Percentiles rank a stretch among this genome's conserved stretches.
Evolutionary conservation across 768 basidiomycete species (phyloP).

Genomic region (Phanerodontia chrysosporium): DNA sequence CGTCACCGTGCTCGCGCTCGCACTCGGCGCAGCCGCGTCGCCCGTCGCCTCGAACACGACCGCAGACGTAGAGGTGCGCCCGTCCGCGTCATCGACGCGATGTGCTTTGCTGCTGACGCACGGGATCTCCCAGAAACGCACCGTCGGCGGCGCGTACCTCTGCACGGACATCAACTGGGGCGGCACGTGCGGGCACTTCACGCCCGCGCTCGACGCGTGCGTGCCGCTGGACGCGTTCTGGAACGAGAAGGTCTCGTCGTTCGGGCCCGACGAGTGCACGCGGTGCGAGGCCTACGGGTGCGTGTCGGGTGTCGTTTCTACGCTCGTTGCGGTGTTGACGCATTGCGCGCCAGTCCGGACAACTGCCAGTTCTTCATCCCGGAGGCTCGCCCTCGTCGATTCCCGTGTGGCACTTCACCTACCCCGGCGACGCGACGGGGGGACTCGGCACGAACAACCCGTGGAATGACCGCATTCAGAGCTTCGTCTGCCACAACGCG

Average conservation of each 20-base stretch:
- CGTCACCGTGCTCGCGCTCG: neutral
- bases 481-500: neutral
- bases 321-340: neutral
- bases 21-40: neutral
- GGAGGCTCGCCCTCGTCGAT: neutral
- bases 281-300: neutral
- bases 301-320: neutral
- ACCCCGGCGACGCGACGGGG: constrained; percentile 5
- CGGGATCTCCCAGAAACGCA: neutral
- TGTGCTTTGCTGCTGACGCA: neutral
- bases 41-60: neutral
- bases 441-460: neutral
- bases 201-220: neutral
- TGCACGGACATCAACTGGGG: constrained; percentile 5
- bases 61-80: neutral
- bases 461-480: constrained; percentile 1
- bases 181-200: neutral
- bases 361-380: neutral
- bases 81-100: neutral
- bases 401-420: neutral
- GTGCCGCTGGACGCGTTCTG: neutral
- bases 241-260: neutral
- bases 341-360: neutral
- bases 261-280: constrained; percentile 2
- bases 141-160: constrained; percentile 1